phyloP scores from a whole-genome alignment of 805 yeast genomes.

The Cyberlindnera galapagoensis region DNA sequence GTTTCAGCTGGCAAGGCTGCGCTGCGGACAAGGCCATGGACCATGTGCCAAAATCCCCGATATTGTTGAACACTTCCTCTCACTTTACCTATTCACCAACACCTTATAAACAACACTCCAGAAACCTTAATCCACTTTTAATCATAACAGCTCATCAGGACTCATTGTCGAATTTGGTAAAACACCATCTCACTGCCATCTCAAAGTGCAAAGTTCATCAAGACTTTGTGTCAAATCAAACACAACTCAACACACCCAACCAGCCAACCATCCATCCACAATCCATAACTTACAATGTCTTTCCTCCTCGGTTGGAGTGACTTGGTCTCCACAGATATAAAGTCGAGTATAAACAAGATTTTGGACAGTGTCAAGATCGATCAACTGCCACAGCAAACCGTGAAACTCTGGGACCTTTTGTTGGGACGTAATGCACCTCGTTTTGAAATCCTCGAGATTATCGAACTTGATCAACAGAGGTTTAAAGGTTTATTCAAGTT shows the following conservation, averaged over 20 bases:
- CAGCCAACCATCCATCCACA: background rate
- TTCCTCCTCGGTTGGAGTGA: conserved; percentile 21
- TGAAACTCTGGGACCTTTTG: conserved; percentile 11
- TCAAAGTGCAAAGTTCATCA: too few relatives aligned
- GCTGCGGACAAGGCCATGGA: too few relatives aligned
- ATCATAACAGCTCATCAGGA: too few relatives aligned
- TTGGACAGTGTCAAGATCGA: conserved; percentile 14
- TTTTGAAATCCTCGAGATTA: conserved; percentile 19
- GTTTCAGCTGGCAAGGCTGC: too few relatives aligned
- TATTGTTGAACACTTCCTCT: too few relatives aligned
- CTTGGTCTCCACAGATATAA: conserved; percentile 16
- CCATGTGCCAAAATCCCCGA: too few relatives aligned
- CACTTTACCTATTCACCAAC: too few relatives aligned
- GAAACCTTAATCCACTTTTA: too few relatives aligned
- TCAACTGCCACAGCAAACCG: conserved; percentile 16
- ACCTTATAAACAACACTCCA: too few relatives aligned
- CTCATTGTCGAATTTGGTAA: too few relatives aligned
- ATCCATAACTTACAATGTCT: conserved; percentile 15
- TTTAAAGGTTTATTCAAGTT: conserved; percentile 23
- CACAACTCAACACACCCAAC: conserved; percentile 2
- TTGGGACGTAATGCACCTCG: conserved; percentile 16
- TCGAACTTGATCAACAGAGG: conserved; percentile 14
- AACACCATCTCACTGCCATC: too few relatives aligned
- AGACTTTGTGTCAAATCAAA: too few relatives aligned
- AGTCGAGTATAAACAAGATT: conserved; percentile 16